Conservation (phyloP, 169 alveolate species). For the Plasmodium vivax region DNA sequence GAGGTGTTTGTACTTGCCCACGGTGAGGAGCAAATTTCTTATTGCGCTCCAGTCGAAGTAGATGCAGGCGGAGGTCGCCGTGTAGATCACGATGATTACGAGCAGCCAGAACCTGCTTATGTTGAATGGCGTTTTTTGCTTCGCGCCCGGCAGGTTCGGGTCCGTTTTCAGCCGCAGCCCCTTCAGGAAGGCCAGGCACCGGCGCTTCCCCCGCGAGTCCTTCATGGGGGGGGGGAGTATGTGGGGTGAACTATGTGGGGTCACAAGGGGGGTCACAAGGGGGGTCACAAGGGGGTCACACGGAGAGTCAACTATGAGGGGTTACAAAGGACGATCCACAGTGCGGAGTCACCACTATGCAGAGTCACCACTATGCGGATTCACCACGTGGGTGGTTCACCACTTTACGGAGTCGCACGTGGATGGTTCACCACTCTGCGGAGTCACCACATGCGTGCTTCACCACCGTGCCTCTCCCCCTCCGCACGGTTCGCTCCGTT, state of each 20-base stretch:
- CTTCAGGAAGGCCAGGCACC: not conserved
- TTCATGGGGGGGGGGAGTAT: slow-evolving; percentile 6
- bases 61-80: slow-evolving; percentile 53
- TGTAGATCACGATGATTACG: slow-evolving; percentile 34
- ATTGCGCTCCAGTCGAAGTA: slow-evolving; percentile 71
- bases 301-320: not conserved
- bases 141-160: slow-evolving; percentile 65
- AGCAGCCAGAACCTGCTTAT: slow-evolving; percentile 16
- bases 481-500: not conserved
- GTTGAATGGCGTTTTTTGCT: slow-evolving; percentile 66
- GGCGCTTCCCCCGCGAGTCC: not conserved
- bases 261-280: not conserved
- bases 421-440: not conserved
- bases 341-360: not conserved
- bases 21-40: slow-evolving; percentile 26
- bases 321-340: not conserved
- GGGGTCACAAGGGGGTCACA: not conserved
- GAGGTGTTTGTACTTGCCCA: slow-evolving; percentile 48
- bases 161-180: slow-evolving; percentile 23
- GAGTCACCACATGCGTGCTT: not conserved
- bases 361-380: no score
- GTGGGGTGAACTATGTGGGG: not conserved
- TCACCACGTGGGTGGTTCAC: no score
- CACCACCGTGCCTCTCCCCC: not conserved
- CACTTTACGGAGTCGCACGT: no score